Conservation (phyloP, 176 grass and related monocot genomes). For the Aechmea fasciata region DNA sequence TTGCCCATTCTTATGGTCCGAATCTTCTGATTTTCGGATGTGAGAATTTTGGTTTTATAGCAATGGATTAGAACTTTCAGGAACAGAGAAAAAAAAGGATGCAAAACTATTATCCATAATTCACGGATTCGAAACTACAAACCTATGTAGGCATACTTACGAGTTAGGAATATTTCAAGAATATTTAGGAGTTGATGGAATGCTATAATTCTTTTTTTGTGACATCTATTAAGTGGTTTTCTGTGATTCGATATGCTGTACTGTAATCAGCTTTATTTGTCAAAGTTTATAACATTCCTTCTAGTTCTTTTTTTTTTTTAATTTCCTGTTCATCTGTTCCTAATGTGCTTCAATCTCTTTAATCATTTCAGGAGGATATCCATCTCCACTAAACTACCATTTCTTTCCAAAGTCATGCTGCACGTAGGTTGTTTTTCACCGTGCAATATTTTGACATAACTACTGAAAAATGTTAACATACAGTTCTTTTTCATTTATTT, state of each 20-base stretch:
- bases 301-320: not conserved
- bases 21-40: no score
- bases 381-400: constrained; percentile 93
- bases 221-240: not conserved
- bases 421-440: constrained; percentile 73
- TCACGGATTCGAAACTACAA: not conserved
- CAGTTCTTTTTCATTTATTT: constrained; percentile 18
- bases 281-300: not conserved
- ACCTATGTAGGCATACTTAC: no score
- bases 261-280: not conserved
- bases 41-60: no score
- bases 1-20: no score
- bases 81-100: constrained; percentile 2
- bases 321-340: constrained; percentile 12
- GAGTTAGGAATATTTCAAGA: no score
- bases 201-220: not conserved
- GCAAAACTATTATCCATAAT: constrained; percentile 2
- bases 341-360: constrained; percentile 18
- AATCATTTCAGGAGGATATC: constrained; percentile 76
- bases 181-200: no score
- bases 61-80: no score
- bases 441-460: constrained; percentile 18
- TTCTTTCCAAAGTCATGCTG: constrained; percentile 99
- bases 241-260: not conserved
- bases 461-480: constrained; percentile 12